Conservation (phyloP, 768 basidiomycete genomes). For the Mycena haematopus region DNA sequence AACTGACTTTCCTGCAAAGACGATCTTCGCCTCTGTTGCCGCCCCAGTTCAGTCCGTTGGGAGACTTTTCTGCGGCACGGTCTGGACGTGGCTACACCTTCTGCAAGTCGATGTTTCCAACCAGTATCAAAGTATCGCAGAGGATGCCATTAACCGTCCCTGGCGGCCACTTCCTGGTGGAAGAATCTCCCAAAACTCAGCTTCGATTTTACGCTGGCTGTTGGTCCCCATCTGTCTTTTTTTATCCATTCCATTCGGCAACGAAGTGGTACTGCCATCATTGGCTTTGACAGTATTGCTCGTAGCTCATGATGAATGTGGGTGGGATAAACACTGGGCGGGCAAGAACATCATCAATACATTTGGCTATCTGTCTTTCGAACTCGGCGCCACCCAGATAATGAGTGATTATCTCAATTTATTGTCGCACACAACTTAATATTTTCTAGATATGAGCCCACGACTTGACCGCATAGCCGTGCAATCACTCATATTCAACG, state of each 20-base stretch:
- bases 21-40: background rate
- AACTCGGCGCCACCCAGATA: background rate
- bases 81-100: constrained; percentile 6
- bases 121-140: constrained; percentile 7
- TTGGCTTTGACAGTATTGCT: background rate
- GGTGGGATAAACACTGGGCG: background rate
- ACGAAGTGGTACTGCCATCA: background rate
- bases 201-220: background rate
- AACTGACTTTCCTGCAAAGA: background rate
- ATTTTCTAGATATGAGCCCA: background rate
- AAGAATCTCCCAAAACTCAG: background rate
- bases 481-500: background rate
- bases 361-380: background rate
- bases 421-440: background rate
- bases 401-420: background rate
- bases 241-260: background rate
- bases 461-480: background rate
- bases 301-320: background rate
- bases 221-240: background rate
- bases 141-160: constrained; percentile 15
- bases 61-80: background rate
- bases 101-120: constrained; percentile 9
- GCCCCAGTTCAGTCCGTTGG: background rate
- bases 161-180: constrained; percentile 14
- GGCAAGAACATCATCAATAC: constrained; percentile 3